Conservation (phyloP, 257 asterid genomes). For the Apocynum venetum region DNA sequence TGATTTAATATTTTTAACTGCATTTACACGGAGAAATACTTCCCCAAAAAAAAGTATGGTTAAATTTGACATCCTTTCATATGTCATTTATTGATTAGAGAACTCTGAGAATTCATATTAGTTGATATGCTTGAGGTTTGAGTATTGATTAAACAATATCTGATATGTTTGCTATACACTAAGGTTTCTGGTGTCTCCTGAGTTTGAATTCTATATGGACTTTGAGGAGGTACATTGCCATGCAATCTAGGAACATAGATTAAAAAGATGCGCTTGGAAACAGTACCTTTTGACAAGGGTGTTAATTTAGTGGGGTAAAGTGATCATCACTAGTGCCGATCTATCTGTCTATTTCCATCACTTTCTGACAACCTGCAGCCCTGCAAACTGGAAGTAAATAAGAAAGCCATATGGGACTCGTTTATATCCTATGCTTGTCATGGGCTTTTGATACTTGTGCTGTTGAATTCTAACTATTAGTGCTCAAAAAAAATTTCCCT, state of each 20-base stretch:
- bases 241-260: neutral
- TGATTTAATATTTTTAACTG: neutral
- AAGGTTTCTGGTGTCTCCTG: neutral
- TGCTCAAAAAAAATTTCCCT: neutral
- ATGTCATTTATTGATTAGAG: neutral
- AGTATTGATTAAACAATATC: neutral
- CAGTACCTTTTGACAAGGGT: neutral
- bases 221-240: neutral
- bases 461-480: neutral
- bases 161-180: neutral
- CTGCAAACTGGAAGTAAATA: neutral
- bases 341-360: neutral
- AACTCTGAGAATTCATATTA: neutral
- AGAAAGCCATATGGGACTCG: neutral
- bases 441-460: neutral
- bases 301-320: neutral
- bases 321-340: neutral
- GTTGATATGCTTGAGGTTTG: neutral
- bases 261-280: neutral
- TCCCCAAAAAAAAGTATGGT: neutral
- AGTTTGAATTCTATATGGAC: neutral
- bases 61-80: neutral
- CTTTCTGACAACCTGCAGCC: neutral
- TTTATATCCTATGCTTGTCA: neutral
- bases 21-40: neutral